Base-by-base conservation (phyloP, 768 basidiomycete species). In the Mycena olivaceomarginata region DNA sequence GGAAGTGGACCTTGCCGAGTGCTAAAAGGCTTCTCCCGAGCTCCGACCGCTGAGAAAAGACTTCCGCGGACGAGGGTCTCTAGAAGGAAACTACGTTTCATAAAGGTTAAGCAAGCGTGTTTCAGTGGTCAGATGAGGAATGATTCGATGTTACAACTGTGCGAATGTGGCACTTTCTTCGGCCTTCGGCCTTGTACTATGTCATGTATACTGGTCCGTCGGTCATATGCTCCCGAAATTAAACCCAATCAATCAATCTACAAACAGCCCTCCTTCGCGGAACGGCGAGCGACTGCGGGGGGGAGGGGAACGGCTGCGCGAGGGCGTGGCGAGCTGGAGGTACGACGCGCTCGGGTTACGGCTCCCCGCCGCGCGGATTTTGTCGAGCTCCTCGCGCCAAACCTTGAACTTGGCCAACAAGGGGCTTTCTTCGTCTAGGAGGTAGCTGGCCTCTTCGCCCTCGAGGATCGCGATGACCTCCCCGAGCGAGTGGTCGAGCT, bases 391-490 rank as follows among this genome's bases (percentile, higher is more conserved):
- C 37, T 85, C 80, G 76, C 86, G 85, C 89, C 90, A 91, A 0
- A 76, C 80, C 67, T 81, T 81, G 73, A 90, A 88, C 73, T 88
- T 90, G 13, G 81, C 79, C 48, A 90, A 68, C 62, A 89, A 78
- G 4, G 75, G 80, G 60, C 85, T 85, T 64, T 84, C 85, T 67
- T 84, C 82, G 16, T 80, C 81, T 9, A 87, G 85, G 15, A 83
- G 80, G 59, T 86, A 87, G 31, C 84, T 83, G 5, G 85, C 82
- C 74, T 87, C 86, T 79, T 92, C 90, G 41, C 84, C 83, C 80
- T 90, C 86, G 13, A 92, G 83, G 31, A 88, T 86, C 1, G 81
- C 74, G 56, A 91, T 90, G 53, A 90, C 83, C 20, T 90, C 87
- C 13, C 82, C 79, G 66, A 91, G 83, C 4, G 89, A 85, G 66